Base-by-base conservation (phyloP, 495 filamentous ascomycete species). In the Neurospora intermedia region DNA sequence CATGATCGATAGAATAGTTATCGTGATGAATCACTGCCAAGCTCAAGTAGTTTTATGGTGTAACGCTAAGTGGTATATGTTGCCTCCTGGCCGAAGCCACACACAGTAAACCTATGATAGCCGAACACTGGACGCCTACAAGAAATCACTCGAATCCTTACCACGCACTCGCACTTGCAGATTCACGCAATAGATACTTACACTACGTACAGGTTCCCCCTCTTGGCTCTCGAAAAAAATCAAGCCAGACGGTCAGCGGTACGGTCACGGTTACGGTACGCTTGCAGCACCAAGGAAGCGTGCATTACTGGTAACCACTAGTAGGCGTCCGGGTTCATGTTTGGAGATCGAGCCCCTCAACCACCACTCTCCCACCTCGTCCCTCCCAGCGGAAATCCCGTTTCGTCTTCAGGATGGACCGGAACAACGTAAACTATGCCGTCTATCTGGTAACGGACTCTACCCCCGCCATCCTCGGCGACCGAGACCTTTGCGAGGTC, bases 381-480 rank as follows among this genome's bases (percentile, higher is more conserved):
- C 41, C 18, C 16, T 38, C 54, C 9, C 27, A 18, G 2, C 54
- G 54, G 31, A 27, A 66, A 35, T 1, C 13, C 54, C 54, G 23
- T 16, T 23, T 70, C 20, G 9, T n/a, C 15, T 18, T 59, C 69
- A 78, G 70, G 41, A 83, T 84, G 81, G 71, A 72, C 48, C 79
- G 80, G 70, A 66, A 66, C 41, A 40, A 75, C 11, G 78, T 85
- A 9, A 81, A 86, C 76, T 87, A 86, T 74, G 88, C 90, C 10
- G 82, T 97, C 6, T 98, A 98, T 80, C 85, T 98, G 66, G 95
- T 98, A 73, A 98, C 95, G 1, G 94, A 98, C 84, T 96, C 94
- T 31, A 94, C 93, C 8, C 86, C 89, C 18, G 87, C 89, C 6
- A 92, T 97, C 71, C 88, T 97, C 27, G 90, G 91, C 62, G 83